Conservation (phyloP, 2,329 filamentous ascomycete species). For the Arthrobotrys conoides region DNA sequence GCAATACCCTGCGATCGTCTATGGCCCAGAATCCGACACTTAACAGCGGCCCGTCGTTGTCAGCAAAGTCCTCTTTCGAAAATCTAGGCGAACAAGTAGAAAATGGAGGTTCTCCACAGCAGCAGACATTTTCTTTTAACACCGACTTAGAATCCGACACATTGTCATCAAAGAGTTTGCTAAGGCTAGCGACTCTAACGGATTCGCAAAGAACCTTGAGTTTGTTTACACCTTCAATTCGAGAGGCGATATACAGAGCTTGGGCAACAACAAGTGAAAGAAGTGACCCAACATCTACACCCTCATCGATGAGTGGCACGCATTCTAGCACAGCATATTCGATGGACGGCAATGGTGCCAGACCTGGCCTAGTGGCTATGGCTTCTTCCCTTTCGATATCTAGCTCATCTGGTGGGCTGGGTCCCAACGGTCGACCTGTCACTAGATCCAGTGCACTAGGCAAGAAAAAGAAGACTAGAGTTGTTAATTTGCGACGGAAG, state of each 20-base stretch:
- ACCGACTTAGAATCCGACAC: constrained; percentile 83
- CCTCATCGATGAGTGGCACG: constrained; percentile 66
- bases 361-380: constrained; percentile 68
- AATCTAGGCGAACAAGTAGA: constrained; percentile 70
- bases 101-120: constrained; percentile 65
- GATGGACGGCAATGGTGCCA: constrained; percentile 76
- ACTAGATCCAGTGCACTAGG: constrained; percentile 75
- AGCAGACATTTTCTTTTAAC: constrained; percentile 74
- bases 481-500: constrained; percentile 82
- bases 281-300: constrained; percentile 62
- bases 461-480: constrained; percentile 82
- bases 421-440: constrained; percentile 60
- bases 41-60: constrained; percentile 56
- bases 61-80: constrained; percentile 71
- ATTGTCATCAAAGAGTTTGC: constrained; percentile 94
- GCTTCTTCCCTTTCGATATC: constrained; percentile 55
- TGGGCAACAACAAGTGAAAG: constrained; percentile 80
- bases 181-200: constrained; percentile 84
- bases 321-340: constrained; percentile 76
- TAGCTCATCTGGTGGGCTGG: constrained; percentile 52
- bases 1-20: constrained; percentile 52
- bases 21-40: constrained; percentile 57
- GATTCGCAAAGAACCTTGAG: constrained; percentile 92
- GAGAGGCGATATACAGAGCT: constrained; percentile 90
- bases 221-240: constrained; percentile 90